Evolutionary conservation across 2,329 filamentous ascomycete species (phyloP).

Genomic region (Cercospora zeina): DNA sequence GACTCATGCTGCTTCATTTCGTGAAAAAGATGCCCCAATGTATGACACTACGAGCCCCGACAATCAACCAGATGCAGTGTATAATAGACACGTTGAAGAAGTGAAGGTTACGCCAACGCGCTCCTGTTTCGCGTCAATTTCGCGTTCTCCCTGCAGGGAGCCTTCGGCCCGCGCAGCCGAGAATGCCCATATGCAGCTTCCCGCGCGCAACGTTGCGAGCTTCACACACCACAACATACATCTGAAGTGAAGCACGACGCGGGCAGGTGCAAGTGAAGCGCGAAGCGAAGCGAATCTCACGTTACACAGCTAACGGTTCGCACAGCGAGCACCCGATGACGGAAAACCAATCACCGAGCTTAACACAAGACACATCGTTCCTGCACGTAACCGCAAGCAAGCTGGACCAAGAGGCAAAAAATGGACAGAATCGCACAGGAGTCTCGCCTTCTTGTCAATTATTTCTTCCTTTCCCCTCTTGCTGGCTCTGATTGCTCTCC

Average conservation of each 20-base stretch:
- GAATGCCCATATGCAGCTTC: constrained; percentile 8
- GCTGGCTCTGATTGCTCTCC: constrained; percentile 9
- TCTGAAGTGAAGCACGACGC: constrained; percentile 9
- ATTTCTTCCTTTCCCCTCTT: constrained; percentile 1
- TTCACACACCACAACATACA: constrained; percentile 5
- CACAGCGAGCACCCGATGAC: constrained; percentile 19
- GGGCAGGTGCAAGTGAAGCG: background rate
- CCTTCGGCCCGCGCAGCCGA: constrained; percentile 1
- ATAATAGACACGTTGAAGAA: background rate
- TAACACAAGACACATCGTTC: constrained; percentile 25
- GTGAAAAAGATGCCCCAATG: no score
- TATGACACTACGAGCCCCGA: no score
- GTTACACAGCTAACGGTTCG: constrained; percentile 5
- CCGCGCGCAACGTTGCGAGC: constrained; percentile 5
- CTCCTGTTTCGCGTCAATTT: background rate
- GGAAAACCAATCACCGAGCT: constrained; percentile 33
- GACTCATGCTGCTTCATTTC: no score
- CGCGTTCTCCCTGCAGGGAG: constrained; percentile 7
- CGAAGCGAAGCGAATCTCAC: background rate
- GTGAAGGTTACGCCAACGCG: background rate
- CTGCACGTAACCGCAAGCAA: constrained; percentile 31
- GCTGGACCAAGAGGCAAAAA: constrained; percentile 2
- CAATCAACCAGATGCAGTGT: no score
- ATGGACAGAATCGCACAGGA: constrained; percentile 7
- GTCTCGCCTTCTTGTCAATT: background rate